A percentile compares a stretch with the other conserved stretches of the same genome.
phyloP scores from a whole-genome alignment of 2,329 filamentous ascomycete species.

The Blastomyces gilchristii region DNA sequence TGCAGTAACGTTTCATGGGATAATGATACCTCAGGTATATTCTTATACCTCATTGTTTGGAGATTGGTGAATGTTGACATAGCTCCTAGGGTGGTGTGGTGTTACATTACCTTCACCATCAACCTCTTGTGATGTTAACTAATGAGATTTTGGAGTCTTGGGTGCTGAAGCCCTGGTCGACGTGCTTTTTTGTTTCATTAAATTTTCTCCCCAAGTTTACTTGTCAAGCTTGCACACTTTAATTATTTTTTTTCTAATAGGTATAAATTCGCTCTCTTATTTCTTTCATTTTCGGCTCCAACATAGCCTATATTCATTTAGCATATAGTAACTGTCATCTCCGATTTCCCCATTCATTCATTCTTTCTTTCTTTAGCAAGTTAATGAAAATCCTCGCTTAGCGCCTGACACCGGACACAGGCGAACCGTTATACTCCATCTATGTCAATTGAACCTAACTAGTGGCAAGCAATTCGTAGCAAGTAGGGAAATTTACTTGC shows the following conservation, averaged over 20 bases:
- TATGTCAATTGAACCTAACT: too few relatives aligned
- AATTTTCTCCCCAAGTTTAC: not conserved
- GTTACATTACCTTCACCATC: not conserved
- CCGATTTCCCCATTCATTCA: not conserved
- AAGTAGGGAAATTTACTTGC: too few relatives aligned
- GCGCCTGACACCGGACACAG: too few relatives aligned
- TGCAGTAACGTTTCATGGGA: not conserved
- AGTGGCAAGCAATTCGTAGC: too few relatives aligned
- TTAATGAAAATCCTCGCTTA: not conserved
- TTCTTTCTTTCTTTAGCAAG: not conserved
- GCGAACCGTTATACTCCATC: too few relatives aligned
- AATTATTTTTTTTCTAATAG: not conserved
- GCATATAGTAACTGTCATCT: not conserved
- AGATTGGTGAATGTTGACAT: not conserved
- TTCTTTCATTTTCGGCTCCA: not conserved
- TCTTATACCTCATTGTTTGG: not conserved
- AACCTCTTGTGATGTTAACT: not conserved
- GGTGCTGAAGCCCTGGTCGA: not conserved
- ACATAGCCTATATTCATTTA: not conserved
- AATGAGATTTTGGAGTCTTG: not conserved
- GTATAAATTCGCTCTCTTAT: not conserved
- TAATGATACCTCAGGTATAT: not conserved
- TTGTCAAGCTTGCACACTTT: not conserved
- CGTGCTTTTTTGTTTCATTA: not conserved
- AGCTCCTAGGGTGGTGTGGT: not conserved